phyloP scores from a whole-genome alignment of 2,329 filamentous ascomycete genomes.

The Colletotrichum graminicola region DNA sequence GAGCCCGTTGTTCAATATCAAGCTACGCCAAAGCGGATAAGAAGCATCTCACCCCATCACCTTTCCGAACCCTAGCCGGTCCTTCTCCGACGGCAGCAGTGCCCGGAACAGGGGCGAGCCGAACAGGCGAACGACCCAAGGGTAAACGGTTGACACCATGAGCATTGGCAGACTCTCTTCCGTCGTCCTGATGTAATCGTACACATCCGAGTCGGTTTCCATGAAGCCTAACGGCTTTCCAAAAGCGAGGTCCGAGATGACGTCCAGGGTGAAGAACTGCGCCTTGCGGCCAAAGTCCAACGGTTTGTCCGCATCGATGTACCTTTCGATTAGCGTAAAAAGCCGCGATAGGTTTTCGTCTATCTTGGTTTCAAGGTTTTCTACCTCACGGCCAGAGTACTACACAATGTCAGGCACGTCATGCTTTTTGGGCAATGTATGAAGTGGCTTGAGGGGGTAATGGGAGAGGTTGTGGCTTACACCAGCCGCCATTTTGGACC shows the following conservation, averaged over 20 bases:
- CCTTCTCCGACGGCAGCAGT: constrained; percentile 55
- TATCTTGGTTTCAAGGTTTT: constrained; percentile 60
- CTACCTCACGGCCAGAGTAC: constrained; percentile 66
- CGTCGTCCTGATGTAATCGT: constrained; percentile 60
- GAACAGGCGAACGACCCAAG: constrained; percentile 56
- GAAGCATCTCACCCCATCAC: constrained; percentile 58
- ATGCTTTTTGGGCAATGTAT: not conserved
- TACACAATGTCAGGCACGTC: not conserved
- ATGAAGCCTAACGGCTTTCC: constrained; percentile 62
- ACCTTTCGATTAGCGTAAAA: constrained; percentile 57
- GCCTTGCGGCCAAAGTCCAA: constrained; percentile 62
- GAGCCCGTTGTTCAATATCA: constrained; percentile 45
- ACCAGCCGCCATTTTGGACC: constrained; percentile 64
- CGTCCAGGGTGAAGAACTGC: constrained; percentile 66
- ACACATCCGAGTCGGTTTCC: constrained; percentile 58
- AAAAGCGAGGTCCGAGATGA: constrained; percentile 65
- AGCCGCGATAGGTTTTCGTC: constrained; percentile 60
- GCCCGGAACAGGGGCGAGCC: constrained; percentile 55
- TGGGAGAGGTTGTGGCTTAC: constrained; percentile 48
- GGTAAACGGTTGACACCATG: constrained; percentile 57
- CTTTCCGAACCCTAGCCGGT: constrained; percentile 54
- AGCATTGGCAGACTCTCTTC: constrained; percentile 57
- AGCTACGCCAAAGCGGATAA: constrained; percentile 42
- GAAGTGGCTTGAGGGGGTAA: not conserved
- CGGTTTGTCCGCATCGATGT: constrained; percentile 53